Base-by-base conservation (phyloP, 2,329 filamentous ascomycete genomes). In the Xylaria sp. region DNA sequence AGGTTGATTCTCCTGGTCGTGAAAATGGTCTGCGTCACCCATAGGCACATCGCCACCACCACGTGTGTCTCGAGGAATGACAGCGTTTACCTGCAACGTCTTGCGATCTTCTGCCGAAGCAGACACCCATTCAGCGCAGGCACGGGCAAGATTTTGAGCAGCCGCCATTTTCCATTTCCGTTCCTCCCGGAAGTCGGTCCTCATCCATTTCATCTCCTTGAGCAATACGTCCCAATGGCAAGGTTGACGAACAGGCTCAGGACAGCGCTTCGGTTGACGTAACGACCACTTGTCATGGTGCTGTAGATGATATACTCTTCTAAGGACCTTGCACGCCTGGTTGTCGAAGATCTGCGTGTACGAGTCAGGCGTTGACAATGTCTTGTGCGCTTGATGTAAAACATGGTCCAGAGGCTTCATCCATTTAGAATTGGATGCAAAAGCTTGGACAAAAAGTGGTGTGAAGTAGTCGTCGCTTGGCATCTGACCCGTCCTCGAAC, bases 201-300 rank as follows among this genome's bases (percentile, higher is more conserved):
- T 85, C 91, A 99, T 95, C 93, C 93, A 97, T 71, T 92, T 96
- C 83, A 93, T 91, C 75, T 99, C 92, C 63, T 92, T 84, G 26
- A 99, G 76, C 50, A 97, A 72, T 48, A 93, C 82, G 73, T 99
- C 94, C 83, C 88, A 90, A 63, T 97, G 93, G 1, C 88, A 87
- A 1, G 84, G 81, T 17, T 87, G 88, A 37, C 91, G 84, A 3
- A 84, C 80, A 4, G 93, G 92, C 71, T 99, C 94, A 1, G 86
- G 81, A 38, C 87, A 90, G 52, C 92, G 88, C 68, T 95, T 91
- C 40, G 92, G 86, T 67, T 99, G 94, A 48, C 93, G 84, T 43
- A 99, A 74, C 4, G 92, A 94, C 93, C 94, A 97, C 66, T 93
- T 89, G 63, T 96, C 92, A 26, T 88, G 86, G 66, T 93, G 91